Evolutionary conservation across 306 rosid species (phyloP), one percentile per base, ranked within the genome.

Genomic region (Medicago arabica): DNA sequence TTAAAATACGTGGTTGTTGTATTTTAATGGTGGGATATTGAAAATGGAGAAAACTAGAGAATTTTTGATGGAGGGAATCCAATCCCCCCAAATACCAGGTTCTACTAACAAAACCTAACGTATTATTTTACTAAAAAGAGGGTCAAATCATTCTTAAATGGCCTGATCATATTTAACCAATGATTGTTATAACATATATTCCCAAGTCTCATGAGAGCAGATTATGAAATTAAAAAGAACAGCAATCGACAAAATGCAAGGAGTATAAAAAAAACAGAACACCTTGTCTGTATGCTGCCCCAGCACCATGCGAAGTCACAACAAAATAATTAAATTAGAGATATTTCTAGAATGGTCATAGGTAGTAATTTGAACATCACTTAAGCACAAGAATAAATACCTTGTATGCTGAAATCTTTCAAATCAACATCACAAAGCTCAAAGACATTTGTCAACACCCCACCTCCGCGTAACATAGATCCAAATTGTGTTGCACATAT

Each of bases 401-500:
- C 91, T 92, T 89, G 99, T 76, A 95, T 81, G 85, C 99, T 95
- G 84, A 95, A 95, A 85, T 95, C 99, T 90, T 95, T 95, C 88
- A 95, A 88, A 80, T 95, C 99, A 31, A 95, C 91, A 41, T 95
- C 97, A 78, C 99, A 95, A 71, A 95, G 99, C 85, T 90, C 86
- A 76, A 88, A 95, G 78, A 95, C 81, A 88, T 95, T 88, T 49
- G 90, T 83, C 86, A 88, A 76, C 16, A 95, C 90, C 80, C 99
- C 97, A 40, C 93, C 93, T 82, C 91, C 90, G 43, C 97, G 90
- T 66, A 95, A 89, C 88, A 86, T 83, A 74, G 99, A 90, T 46
- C 99, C 99, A 73, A 95, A 95, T 78, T 90, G 84, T 38, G 97
- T 86, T 21, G 99, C 96, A 82, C 97, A 95, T 58, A 92, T 89